Evolutionary conservation across 2,329 filamentous ascomycete genomes (phyloP), one percentile per base, ranked within the genome.

Genomic region (Fusarium sp.): DNA sequence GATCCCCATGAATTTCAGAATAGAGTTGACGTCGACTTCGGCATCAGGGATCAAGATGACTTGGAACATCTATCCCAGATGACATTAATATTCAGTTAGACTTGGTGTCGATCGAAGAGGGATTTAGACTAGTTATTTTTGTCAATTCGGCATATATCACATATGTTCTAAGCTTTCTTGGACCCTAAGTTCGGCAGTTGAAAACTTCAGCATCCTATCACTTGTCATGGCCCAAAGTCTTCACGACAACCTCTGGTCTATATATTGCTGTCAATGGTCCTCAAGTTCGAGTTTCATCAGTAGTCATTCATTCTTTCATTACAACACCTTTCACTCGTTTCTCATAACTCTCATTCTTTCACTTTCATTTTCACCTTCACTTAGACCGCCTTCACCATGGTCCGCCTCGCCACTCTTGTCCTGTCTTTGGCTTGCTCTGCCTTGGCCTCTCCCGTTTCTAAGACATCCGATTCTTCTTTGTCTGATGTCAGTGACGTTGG

Each of bases 41-140:
- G 35, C 51, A 54, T 32, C 15, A 32, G 47, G 47, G 28, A 14
- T 5, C 22, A 32, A 50, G 24, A 13, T 13, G 13, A 45, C 42
- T 14, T 20, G 1, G 1, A 14, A 9, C 5, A 3, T 7, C 3
- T 32, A n/a, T 50, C 7, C 0, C 6, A 32, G 14, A 15, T 20
- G 22, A 24, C 12, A 24, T 7, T 12, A 50, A 18, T 15, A 10
- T 18, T 18, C 7, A 18, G 22, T 8, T 24, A 18, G 8, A 32
- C 11, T n/a, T 13, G 1, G 0, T 3, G 7, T 18, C 7, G 11
- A 36, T 36, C 2, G 35, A 36, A 18, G 35, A 36, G 0, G 1
- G 17, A 36, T 36, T 36, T 36, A 18, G 5, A 32, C 6, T 10
- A 11, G 8, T 24, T 14, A 10, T 24, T 32, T 48, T 32, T 51